Base-by-base conservation (phyloP, 768 basidiomycete species). In the Galerina sulciceps region DNA sequence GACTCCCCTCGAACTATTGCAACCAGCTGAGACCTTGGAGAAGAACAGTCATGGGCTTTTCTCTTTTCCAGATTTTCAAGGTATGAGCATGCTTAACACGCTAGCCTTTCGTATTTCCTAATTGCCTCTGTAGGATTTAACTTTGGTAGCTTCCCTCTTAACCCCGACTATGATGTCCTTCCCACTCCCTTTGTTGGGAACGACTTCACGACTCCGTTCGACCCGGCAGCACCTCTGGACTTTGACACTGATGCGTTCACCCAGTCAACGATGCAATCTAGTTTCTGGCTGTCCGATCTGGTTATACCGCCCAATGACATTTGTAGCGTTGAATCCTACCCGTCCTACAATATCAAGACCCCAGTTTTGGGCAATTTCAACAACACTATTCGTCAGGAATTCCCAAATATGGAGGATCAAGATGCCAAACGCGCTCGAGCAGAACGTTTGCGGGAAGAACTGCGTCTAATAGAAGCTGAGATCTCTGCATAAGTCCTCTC, bases 391-490 rank as follows among this genome's bases (percentile, higher is more conserved):
- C 18, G 6, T 35, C 20, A 23, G 23, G 23, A 10, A 9, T 18
- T 14, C 8, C 18, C 14, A 38, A 2, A 35, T 26, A 36, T 14
- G 0, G 60, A 57, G 11, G 55, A 43, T 10, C 36, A 46, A 31
- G 40, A 34, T 14, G 55, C 51, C 17, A 61, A 58, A 44, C 51
- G 52, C 23, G 35, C 43, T n/a, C 57, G 43, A 22, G 23, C 50
- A 8, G 46, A 62, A 31, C 40, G 18, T 4, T 42, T 62, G 38
- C 38, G 53, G 18, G 61, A 46, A 31, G 57, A 62, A 38, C 40
- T 62, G 18, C n/a, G 35, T 26, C 26, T 44, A 2, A 43, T 62
- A 11, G 57, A 59, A 26, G 53, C 42, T 15, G 57, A 62, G 43
- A 34, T 55, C 10, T 17, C 20, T 41, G 36, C 23, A 34, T 31